These are phyloP conservation scores for Rheum nobile DNA, from an alignment of 148 eudicot species.

Conservation along the genomic window DNA sequence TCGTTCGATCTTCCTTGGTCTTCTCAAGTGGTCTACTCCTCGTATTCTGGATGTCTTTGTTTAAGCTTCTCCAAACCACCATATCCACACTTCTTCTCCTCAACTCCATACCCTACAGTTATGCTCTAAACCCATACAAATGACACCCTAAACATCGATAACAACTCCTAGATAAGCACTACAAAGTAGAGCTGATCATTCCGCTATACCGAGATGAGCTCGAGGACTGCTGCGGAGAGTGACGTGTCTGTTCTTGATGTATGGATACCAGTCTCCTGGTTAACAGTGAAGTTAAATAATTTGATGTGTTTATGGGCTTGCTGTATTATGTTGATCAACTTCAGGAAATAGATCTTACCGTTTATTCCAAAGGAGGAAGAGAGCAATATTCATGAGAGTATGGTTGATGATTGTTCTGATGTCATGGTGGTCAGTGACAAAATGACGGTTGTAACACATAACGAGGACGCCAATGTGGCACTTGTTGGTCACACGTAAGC, in stretches of 20 bases:
- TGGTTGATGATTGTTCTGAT: constrained; percentile 69
- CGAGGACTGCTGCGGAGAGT: constrained; percentile 65
- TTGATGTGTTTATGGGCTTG: background rate
- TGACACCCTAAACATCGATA: too few relatives aligned
- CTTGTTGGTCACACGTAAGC: constrained; percentile 76
- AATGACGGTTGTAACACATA: constrained; percentile 75
- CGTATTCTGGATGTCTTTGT: too few relatives aligned
- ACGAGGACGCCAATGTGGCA: constrained; percentile 84
- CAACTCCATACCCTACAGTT: too few relatives aligned
- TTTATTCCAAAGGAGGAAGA: constrained; percentile 37
- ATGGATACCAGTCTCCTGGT: constrained; percentile 1
- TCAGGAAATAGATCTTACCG: constrained; percentile 81
- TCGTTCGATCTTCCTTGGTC: too few relatives aligned
- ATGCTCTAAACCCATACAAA: too few relatives aligned
- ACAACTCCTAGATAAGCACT: too few relatives aligned
- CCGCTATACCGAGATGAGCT: constrained; percentile 73
- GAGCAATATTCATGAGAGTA: constrained; percentile 18
- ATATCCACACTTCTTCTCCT: too few relatives aligned
- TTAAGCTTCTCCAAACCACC: too few relatives aligned
- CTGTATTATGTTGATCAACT: constrained; percentile 75
- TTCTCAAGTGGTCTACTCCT: too few relatives aligned
- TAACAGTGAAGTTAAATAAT: background rate
- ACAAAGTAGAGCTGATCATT: too few relatives aligned
- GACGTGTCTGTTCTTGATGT: constrained; percentile 54
- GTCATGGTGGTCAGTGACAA: constrained; percentile 49